phyloP scores from a whole-genome alignment of 345 rosid species.

The Barbarea vulgaris region DNA sequence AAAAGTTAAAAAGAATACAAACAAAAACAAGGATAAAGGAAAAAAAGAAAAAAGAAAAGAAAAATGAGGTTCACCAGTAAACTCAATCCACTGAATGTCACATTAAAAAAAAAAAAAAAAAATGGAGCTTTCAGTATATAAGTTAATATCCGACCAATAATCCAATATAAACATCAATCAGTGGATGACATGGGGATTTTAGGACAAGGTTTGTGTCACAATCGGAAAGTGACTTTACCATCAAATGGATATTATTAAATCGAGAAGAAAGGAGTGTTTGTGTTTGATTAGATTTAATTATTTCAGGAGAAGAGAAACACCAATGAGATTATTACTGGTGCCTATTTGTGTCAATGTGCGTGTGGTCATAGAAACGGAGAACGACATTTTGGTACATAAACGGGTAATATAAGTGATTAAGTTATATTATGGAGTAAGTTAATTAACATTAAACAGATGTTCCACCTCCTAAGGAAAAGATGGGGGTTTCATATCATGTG shows the following conservation, averaged over 20 bases:
- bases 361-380: slow-evolving; percentile 2
- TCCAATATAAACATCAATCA: slow-evolving; percentile 19
- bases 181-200: slow-evolving; percentile 17
- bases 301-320: slow-evolving; percentile 6
- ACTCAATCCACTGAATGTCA: background rate
- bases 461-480: slow-evolving; percentile 9
- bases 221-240: slow-evolving; percentile 34
- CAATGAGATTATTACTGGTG: slow-evolving; percentile 27
- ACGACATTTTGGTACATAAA: slow-evolving; percentile 1
- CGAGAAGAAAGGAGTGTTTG: slow-evolving; percentile 1
- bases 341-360: slow-evolving; percentile 22
- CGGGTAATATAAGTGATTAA: background rate
- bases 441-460: slow-evolving; percentile 26
- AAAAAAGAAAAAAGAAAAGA: background rate
- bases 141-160: slow-evolving; percentile 20
- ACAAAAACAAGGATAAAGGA: slow-evolving; percentile 14
- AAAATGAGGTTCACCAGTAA: slow-evolving; percentile 22
- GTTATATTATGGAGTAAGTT: background rate
- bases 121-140: slow-evolving; percentile 2
- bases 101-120: no score
- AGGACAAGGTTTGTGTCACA: slow-evolving; percentile 36
- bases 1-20: slow-evolving; percentile 18
- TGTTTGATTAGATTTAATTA: slow-evolving; percentile 1
- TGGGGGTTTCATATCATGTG: slow-evolving; percentile 17
- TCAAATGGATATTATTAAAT: slow-evolving; percentile 5